These are phyloP conservation scores for Grigorovia humatica DNA, from an alignment of 805 yeast genomes.

Conservation along the genomic window DNA sequence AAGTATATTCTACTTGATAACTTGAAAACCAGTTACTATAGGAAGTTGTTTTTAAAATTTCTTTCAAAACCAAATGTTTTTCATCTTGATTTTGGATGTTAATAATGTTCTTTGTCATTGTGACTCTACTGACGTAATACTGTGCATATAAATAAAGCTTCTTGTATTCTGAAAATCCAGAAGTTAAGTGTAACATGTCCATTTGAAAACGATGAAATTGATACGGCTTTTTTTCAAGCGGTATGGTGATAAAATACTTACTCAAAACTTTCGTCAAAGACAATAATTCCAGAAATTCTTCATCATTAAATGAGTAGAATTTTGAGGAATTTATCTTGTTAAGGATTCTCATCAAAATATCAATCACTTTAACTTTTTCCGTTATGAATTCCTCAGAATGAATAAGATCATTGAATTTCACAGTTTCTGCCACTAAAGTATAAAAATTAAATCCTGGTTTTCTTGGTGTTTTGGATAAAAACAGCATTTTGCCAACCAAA, in stretches of 20 bases:
- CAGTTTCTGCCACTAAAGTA: neutral
- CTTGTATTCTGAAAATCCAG: conserved; percentile 16
- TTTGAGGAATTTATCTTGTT: conserved; percentile 8
- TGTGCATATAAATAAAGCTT: neutral
- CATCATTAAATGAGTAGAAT: conserved; percentile 12
- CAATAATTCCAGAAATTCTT: conserved; percentile 13
- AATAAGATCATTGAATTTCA: neutral
- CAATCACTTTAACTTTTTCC: conserved; percentile 4
- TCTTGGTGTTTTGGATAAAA: conserved; percentile 3
- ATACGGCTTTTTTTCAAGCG: neutral
- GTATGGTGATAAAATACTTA: neutral
- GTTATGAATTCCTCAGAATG: neutral
- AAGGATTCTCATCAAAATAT: conserved; percentile 9
- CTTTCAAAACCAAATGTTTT: neutral
- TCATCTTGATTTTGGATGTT: neutral
- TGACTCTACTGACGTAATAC: neutral
- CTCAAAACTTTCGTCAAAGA: neutral
- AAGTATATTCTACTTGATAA: neutral
- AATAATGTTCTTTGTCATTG: neutral
- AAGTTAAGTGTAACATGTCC: conserved; percentile 9
- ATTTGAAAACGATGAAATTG: conserved; percentile 7
- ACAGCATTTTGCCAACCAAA: conserved; percentile 10
- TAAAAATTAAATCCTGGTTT: neutral
- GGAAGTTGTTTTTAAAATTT: neutral
- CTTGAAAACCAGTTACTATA: neutral